phyloP scores from a whole-genome alignment of 106 monocot genomes.

The Allium fistulosum region DNA sequence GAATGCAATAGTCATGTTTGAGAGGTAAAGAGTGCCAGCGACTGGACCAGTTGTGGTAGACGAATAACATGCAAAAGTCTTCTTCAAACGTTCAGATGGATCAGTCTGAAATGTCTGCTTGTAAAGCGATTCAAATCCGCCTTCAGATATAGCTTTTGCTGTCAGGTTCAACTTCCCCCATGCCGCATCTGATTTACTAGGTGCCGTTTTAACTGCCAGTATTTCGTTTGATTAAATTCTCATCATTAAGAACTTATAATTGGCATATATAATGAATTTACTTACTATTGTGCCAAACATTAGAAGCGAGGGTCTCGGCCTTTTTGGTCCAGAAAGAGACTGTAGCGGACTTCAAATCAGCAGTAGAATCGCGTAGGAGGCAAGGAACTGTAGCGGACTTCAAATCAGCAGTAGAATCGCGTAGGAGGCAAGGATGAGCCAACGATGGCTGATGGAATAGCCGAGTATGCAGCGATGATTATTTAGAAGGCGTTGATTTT shows the following conservation, averaged over 20 bases:
- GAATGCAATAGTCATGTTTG: slow-evolving; percentile 55
- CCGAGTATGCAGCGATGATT: too few species aligned
- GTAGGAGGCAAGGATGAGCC: too few species aligned
- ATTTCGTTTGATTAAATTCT: neutral
- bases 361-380: too few species aligned
- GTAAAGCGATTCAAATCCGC: slow-evolving; percentile 89
- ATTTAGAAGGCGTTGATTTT: too few species aligned
- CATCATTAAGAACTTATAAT: neutral
- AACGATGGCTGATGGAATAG: too few species aligned
- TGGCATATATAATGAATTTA: neutral
- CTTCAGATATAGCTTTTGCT: slow-evolving; percentile 78
- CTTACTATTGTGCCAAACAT: slow-evolving; percentile 83
- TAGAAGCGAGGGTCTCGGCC: slow-evolving; percentile 69
- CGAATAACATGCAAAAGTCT: slow-evolving; percentile 91
- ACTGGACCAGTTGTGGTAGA: slow-evolving; percentile 86
- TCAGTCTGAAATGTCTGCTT: slow-evolving; percentile 51
- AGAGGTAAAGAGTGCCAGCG: slow-evolving; percentile 85
- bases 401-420: too few species aligned
- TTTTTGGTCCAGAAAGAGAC: slow-evolving; percentile 65
- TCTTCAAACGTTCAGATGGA: slow-evolving; percentile 56
- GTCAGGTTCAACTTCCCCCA: slow-evolving; percentile 80
- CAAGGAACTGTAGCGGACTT: too few species aligned
- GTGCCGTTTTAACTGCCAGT: slow-evolving; percentile 52
- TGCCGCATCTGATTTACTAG: slow-evolving; percentile 57
- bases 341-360: too few species aligned